Conservation (phyloP, 371 early-diverging fungal genomes). For the Mortierella sp. region DNA sequence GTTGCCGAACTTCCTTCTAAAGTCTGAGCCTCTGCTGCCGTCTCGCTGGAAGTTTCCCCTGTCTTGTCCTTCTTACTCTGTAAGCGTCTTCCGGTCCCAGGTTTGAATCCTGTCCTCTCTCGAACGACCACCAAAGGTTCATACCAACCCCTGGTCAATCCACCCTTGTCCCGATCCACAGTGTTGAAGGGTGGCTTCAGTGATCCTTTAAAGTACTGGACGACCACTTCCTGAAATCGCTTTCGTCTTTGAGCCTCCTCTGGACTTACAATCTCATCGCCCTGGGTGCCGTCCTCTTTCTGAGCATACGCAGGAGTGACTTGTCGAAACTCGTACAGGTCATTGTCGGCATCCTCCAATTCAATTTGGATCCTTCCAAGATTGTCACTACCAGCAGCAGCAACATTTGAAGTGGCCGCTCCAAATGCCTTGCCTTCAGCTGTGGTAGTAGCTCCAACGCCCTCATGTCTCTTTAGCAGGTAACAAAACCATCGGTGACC, state of each 20-base stretch:
- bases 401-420: conserved; percentile 1
- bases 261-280: conserved; percentile 42
- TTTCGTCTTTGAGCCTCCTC: conserved; percentile 45
- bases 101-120: conserved; percentile 49
- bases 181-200: conserved; percentile 69
- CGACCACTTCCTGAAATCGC: conserved; percentile 52
- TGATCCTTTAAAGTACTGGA: conserved; percentile 41
- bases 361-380: conserved; percentile 15
- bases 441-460: conserved; percentile 13
- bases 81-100: conserved; percentile 32
- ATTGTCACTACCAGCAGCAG: conserved; percentile 15
- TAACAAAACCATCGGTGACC: conserved; percentile 65
- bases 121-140: conserved; percentile 51
- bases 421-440: background rate
- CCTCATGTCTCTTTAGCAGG: conserved; percentile 45
- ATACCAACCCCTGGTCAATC: conserved; percentile 51
- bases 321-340: conserved; percentile 46
- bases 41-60: background rate
- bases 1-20: background rate
- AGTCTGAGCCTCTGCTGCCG: background rate
- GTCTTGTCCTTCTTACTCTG: conserved; percentile 25
- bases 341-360: conserved; percentile 30
- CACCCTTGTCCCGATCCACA: conserved; percentile 48
- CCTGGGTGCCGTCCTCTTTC: conserved; percentile 16
- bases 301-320: conserved; percentile 34